A percentile compares a stretch with the other conserved stretches of the same genome.
phyloP scores from a whole-genome alignment of 441 rosid genomes.

The Pelargonium citronellum region DNA sequence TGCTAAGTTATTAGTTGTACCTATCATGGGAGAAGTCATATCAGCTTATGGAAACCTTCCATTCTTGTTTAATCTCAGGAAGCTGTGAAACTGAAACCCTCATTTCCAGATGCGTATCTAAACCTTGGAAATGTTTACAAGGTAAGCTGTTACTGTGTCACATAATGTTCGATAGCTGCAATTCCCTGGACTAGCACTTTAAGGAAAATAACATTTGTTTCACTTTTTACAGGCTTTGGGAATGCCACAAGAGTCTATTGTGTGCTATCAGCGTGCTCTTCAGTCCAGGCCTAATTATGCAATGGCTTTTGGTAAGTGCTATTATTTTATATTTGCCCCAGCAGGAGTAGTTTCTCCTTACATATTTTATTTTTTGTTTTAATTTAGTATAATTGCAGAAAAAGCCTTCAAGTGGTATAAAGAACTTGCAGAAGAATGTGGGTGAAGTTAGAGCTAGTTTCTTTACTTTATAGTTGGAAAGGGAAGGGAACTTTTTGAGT shows the following conservation, averaged over 20 bases:
- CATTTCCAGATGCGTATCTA: constrained; percentile 90
- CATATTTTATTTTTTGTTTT: too few species aligned
- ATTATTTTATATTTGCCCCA: neutral
- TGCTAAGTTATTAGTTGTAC: neutral
- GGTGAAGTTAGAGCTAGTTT: neutral
- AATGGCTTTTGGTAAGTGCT: constrained; percentile 72
- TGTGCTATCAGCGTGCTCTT: constrained; percentile 86
- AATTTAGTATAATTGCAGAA: too few species aligned
- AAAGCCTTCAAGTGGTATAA: too few species aligned
- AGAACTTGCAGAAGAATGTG: too few species aligned
- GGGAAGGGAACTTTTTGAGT: neutral
- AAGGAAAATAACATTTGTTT: constrained; percentile 32
- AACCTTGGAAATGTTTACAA: constrained; percentile 96
- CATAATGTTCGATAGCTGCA: constrained; percentile 32
- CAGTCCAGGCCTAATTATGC: constrained; percentile 83
- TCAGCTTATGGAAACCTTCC: neutral
- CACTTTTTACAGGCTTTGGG: constrained; percentile 74
- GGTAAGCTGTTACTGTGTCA: constrained; percentile 43
- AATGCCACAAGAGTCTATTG: constrained; percentile 84
- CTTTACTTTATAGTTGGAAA: neutral
- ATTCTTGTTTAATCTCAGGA: constrained; percentile 45
- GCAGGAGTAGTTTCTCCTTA: neutral
- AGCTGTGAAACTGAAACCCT: constrained; percentile 86
- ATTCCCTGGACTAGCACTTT: constrained; percentile 26
- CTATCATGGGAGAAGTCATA: neutral